A percentile compares a stretch with the other conserved stretches of the same genome.
phyloP scores from a whole-genome alignment of 2,329 filamentous ascomycete species.

The Fusarium denticulatum region DNA sequence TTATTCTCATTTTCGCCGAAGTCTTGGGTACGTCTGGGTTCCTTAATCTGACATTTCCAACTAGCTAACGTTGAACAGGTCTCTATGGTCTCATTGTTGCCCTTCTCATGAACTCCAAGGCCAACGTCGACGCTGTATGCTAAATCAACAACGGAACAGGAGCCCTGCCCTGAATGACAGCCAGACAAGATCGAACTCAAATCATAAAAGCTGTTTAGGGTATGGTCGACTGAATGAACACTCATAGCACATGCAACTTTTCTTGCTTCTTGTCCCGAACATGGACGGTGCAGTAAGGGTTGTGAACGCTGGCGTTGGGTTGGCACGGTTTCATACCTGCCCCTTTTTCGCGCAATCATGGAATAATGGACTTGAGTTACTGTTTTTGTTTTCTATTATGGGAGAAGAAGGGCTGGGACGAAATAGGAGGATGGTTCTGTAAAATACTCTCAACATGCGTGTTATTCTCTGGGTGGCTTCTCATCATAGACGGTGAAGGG shows the following conservation, averaged over 20 bases:
- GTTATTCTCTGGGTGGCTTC: conserved; percentile 52
- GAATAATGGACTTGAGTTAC: conserved; percentile 38
- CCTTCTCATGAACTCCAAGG: conserved; percentile 99
- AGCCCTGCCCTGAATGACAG: conserved; percentile 36
- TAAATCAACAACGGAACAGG: conserved; percentile 21
- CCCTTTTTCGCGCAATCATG: conserved; percentile 35
- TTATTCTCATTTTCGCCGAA: conserved; percentile 99
- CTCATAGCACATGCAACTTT: conserved; percentile 39
- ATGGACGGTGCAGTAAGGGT: conserved; percentile 23
- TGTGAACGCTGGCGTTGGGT: conserved; percentile 38
- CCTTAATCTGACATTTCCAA: not conserved
- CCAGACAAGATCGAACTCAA: conserved; percentile 52
- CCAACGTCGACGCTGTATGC: conserved; percentile 70
- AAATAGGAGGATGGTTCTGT: conserved; percentile 51
- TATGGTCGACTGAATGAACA: conserved; percentile 36
- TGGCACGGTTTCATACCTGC: conserved; percentile 32
- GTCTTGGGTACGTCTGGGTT: conserved; percentile 78
- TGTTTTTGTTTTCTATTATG: conserved; percentile 32
- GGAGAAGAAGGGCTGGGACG: conserved; percentile 37
- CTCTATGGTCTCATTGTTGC: conserved; percentile 99
- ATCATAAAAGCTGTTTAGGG: conserved; percentile 39
- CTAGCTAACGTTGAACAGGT: conserved; percentile 65
- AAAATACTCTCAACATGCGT: conserved; percentile 61
- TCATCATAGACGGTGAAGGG: conserved; percentile 60
- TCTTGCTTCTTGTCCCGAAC: conserved; percentile 18